phyloP scores from a whole-genome alignment of 1,284 basidiomycete species.

The Cystobasidiaceae sp. region DNA sequence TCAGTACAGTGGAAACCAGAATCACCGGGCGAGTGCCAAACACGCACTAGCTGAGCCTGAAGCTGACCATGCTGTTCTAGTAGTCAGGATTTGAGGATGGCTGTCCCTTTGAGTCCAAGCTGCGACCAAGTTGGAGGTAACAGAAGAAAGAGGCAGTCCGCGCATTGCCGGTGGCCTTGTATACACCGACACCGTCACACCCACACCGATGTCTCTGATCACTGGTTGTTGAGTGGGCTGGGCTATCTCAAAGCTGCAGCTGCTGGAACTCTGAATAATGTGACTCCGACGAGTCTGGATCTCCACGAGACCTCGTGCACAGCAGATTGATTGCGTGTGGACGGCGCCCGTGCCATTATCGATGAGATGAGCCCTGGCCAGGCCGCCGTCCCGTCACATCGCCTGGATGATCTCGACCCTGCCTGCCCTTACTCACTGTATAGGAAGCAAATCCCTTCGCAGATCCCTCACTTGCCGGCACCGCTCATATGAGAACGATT shows the following conservation, averaged over 20 bases:
- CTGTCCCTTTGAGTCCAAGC: background rate
- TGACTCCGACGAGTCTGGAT: background rate
- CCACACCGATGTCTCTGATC: background rate
- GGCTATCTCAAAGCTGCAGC: background rate
- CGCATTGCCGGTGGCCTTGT: background rate
- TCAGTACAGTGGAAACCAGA: background rate
- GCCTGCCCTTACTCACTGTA: background rate
- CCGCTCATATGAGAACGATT: background rate
- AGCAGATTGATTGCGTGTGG: background rate
- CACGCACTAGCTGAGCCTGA: background rate
- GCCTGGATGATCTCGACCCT: background rate
- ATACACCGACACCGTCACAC: background rate
- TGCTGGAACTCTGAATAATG: background rate
- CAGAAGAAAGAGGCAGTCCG: background rate
- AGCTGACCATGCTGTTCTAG: background rate
- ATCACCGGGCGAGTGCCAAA: background rate
- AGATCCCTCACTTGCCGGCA: background rate
- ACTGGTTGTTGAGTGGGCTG: background rate
- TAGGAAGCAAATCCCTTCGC: background rate
- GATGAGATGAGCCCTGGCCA: background rate
- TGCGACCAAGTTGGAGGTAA: background rate
- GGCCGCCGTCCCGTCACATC: background rate
- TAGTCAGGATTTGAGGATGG: background rate
- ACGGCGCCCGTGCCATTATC: background rate
- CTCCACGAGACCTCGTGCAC: background rate